Evolutionary conservation across 1,284 basidiomycete genomes (phyloP), one percentile per base, ranked within the genome.

Genomic region (Microbotryomycetes sp.): DNA sequence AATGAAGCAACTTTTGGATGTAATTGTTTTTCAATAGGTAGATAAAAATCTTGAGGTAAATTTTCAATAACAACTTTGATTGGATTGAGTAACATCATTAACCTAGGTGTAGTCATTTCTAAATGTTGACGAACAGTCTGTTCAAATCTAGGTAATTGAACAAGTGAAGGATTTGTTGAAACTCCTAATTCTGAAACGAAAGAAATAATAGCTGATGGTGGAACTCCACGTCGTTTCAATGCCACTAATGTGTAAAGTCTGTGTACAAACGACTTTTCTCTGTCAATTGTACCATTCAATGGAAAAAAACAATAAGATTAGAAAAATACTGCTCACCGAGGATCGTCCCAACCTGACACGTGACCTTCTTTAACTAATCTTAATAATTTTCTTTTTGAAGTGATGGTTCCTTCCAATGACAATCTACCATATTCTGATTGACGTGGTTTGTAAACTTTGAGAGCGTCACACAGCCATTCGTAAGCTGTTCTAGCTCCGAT

Each of bases 341-440:
- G 96, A 74, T 99, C 96, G 73, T 98, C 92, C 96, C 96, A 99
- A 50, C 89, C 93, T 54, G 80, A 82, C 49, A 99, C 94, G 71
- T 88, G 83, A 3, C 83, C 82, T 66, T 88, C 85, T 63, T 88
- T 84, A 53, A 99, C 94, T 6, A 99, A 84, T 62, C 86, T 84
- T 64, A 88, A 81, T 69, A 99, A 90, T 78, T 97, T 98, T 52
- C 96, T 88, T 79, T 99, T 99, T 7, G 92, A 97, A 80, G 89
- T 92, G 76, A 99, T 86, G 16, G 94, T 94, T 26, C 96, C 96
- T 70, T 96, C 91, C 52, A 99, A 77, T 73, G 87, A 92, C 60
- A 98, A 81, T 58, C 96, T 85, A 30, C 96, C 96, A 72, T 92
- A 98, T 76, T 99, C 96, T 62, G 90, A 94, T 79, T 99, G 96